Evolutionary conservation across 331 rosid genomes (phyloP), one percentile per base, ranked within the genome.

Genomic region (Stylosanthes scabra): DNA sequence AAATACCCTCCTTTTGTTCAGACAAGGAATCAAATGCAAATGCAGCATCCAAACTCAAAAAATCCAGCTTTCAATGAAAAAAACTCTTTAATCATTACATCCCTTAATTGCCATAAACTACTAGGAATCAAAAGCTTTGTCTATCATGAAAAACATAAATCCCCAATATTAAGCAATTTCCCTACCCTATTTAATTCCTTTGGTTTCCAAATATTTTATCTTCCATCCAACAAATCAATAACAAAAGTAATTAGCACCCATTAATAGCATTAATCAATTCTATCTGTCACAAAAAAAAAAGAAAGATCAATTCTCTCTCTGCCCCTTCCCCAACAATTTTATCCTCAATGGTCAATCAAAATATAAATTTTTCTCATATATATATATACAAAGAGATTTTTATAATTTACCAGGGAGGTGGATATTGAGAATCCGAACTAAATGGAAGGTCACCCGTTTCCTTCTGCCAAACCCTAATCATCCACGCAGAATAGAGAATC

Each of bases 381-480:
- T n/a, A n/a, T n/a, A n/a, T n/a, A n/a, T n/a, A n/a, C n/a, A 63
- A 29, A 0, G 55, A 28, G 15, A 25, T 0, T 34, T 57, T 59
- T 31, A 10, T 29, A 2, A 28, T 29, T 56, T 82, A 93, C 97
- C 97, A 88, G 13, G 96, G 90, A 74, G 83, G 41, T 42, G 91
- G 88, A 52, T 57, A 50, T 83, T 84, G 80, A 66, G 87, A 80
- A 55, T 77, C 83, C 27, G 81, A 86, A 59, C 47, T 86, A 74
- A 87, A 84, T 14, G 91, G 92, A 9, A 84, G 72, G 8, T 87
- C 83, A 10, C 66, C 91, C 67, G 46, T 81, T 8, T 82, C 56
- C 66, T 86, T 84, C 82, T 88, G 89, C 97, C 97, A 88, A 67
- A 75, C 84, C 75, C 90, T 88, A 77, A 93, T 78, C 87, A 93